Conservation (phyloP, 805 yeast species). For the Myxozyma monticola region DNA sequence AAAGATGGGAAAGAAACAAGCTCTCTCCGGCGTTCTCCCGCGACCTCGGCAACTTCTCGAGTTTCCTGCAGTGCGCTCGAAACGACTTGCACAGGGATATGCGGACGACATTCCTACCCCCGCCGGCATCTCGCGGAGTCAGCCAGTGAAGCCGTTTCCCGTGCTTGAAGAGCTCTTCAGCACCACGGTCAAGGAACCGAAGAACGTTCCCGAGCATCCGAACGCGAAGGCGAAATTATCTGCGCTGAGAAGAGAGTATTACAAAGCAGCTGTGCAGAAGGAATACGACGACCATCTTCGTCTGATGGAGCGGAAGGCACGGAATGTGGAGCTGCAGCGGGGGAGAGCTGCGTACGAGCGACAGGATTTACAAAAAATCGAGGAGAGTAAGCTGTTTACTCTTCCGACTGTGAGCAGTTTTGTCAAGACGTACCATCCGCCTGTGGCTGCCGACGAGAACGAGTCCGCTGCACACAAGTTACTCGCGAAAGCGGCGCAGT, state of each 20-base stretch:
- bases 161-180: constrained; percentile 7
- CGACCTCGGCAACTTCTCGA: constrained; percentile 10
- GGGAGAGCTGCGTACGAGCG: constrained; percentile 5
- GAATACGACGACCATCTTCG: too few relatives aligned
- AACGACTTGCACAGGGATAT: constrained; percentile 7
- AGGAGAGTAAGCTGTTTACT: constrained; percentile 14
- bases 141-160: constrained; percentile 11
- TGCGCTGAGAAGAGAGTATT: constrained; percentile 12
- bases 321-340: neutral
- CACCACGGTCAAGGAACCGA: constrained; percentile 9
- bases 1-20: neutral
- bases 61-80: constrained; percentile 5
- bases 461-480: constrained; percentile 3
- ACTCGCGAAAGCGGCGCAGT: constrained; percentile 1
- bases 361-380: constrained; percentile 1
- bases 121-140: constrained; percentile 10
- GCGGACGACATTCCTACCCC: constrained; percentile 14
- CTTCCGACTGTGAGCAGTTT: constrained; percentile 17
- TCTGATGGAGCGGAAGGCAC: too few relatives aligned
- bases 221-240: constrained; percentile 2
- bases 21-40: constrained; percentile 14
- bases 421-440: constrained; percentile 14
- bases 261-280: constrained; percentile 2
- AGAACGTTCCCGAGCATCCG: too few relatives aligned
- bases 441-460: neutral